Evolutionary conservation across 768 basidiomycete species (phyloP).

Genomic region (Gloeophyllum trabeum): DNA sequence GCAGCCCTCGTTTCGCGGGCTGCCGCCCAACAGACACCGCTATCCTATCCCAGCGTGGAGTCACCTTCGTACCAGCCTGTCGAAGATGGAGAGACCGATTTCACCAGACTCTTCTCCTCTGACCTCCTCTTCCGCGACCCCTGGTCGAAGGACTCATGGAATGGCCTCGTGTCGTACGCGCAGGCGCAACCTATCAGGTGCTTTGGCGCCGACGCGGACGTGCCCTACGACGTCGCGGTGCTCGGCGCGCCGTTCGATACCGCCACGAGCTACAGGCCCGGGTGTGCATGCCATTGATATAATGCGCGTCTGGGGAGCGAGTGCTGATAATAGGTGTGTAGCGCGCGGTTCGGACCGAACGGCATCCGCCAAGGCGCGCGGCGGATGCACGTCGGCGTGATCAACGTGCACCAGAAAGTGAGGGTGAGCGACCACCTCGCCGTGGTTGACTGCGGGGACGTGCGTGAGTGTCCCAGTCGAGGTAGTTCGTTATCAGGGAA

Average conservation of each 20-base stretch:
- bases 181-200: neutral
- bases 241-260: conserved; percentile 21
- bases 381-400: conserved; percentile 14
- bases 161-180: neutral
- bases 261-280: conserved; percentile 19
- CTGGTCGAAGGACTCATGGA: neutral
- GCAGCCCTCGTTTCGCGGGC: neutral
- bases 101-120: neutral
- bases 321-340: conserved; percentile 2
- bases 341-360: conserved; percentile 21
- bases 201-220: neutral
- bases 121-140: neutral
- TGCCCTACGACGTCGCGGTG: conserved; percentile 12
- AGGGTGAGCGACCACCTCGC: conserved; percentile 15
- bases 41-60: neutral
- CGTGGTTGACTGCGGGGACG: conserved; percentile 20
- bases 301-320: neutral
- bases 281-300: conserved; percentile 9
- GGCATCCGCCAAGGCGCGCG: conserved; percentile 21
- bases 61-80: no score
- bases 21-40: neutral
- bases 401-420: conserved; percentile 18
- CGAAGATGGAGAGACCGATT: neutral
- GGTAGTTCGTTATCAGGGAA: neutral
- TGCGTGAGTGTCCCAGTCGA: conserved; percentile 16